phyloP scores from a whole-genome alignment of 495 filamentous ascomycete genomes.

The Letharia lupina region DNA sequence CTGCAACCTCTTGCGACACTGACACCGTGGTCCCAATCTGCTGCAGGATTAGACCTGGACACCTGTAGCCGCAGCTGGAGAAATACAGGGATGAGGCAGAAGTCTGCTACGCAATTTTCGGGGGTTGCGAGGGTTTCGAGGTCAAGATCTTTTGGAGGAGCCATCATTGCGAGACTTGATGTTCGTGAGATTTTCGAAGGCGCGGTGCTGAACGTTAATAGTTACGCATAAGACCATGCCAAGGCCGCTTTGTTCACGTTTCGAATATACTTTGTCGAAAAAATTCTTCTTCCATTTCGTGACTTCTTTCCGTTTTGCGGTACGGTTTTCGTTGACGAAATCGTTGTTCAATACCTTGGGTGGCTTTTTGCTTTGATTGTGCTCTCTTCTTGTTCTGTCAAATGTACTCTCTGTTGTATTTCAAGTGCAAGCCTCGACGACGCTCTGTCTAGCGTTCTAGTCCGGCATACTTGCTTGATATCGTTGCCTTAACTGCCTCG shows the following conservation, averaged over 20 bases:
- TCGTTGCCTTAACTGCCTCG: neutral
- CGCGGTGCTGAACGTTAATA: neutral
- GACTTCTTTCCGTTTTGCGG: neutral
- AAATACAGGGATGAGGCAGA: constrained; percentile 71
- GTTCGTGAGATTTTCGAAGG: neutral
- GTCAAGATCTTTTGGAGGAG: constrained; percentile 23
- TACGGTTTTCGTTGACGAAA: neutral
- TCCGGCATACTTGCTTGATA: neutral
- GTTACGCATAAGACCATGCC: neutral
- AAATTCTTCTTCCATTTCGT: neutral
- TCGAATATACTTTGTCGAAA: neutral
- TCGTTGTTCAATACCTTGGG: neutral
- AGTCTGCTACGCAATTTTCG: constrained; percentile 62
- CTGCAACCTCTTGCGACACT: constrained; percentile 78
- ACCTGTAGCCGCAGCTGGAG: constrained; percentile 13
- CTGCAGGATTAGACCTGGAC: constrained; percentile 7
- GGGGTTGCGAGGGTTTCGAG: constrained; percentile 48
- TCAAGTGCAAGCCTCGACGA: neutral
- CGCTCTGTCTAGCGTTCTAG: neutral
- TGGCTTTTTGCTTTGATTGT: constrained; percentile 1
- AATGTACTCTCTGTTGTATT: neutral
- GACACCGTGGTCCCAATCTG: constrained; percentile 80
- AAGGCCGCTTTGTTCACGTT: neutral
- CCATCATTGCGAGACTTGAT: neutral
- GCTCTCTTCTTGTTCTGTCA: neutral